Evolutionary conservation across 495 filamentous ascomycete species (phyloP).

Genomic region (Penicillium samsonianum): DNA sequence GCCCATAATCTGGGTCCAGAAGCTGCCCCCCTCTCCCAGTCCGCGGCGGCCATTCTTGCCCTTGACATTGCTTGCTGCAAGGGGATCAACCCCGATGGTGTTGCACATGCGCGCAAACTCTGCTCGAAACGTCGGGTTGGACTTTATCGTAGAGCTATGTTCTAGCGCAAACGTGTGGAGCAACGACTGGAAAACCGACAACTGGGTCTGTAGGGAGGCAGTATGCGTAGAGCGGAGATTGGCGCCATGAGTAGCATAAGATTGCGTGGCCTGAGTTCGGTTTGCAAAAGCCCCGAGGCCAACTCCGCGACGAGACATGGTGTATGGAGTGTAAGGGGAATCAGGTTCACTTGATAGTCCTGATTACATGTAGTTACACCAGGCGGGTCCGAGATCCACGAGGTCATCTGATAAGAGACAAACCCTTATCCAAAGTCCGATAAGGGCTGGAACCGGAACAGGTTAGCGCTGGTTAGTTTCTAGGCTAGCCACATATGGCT

Average conservation of each 20-base stretch:
- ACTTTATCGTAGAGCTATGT: constrained; percentile 92
- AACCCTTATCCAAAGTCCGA: constrained; percentile 13
- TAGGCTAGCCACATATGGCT: constrained; percentile 24
- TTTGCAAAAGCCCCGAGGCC: constrained; percentile 91
- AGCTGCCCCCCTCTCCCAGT: constrained; percentile 56
- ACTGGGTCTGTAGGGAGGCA: constrained; percentile 82
- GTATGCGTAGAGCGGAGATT: constrained; percentile 79
- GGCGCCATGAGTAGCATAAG: constrained; percentile 86
- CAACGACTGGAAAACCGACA: constrained; percentile 90
- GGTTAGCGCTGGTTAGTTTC: constrained; percentile 11
- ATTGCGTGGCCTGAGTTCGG: constrained; percentile 72
- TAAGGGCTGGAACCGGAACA: constrained; percentile 28
- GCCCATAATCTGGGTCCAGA: constrained; percentile 93
- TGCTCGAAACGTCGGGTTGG: constrained; percentile 89
- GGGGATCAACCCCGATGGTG: constrained; percentile 92
- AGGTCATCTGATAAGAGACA: background rate
- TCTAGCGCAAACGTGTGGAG: constrained; percentile 93
- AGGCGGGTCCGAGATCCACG: background rate
- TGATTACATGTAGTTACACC: background rate
- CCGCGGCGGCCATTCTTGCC: constrained; percentile 49
- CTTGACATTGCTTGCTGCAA: constrained; percentile 69
- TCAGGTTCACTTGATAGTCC: constrained; percentile 2
- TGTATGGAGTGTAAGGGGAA: background rate
- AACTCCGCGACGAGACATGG: constrained; percentile 65
- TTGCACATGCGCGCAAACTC: constrained; percentile 99